phyloP scores from a whole-genome alignment of 768 basidiomycete genomes.

The Multifurca ochricompacta region DNA sequence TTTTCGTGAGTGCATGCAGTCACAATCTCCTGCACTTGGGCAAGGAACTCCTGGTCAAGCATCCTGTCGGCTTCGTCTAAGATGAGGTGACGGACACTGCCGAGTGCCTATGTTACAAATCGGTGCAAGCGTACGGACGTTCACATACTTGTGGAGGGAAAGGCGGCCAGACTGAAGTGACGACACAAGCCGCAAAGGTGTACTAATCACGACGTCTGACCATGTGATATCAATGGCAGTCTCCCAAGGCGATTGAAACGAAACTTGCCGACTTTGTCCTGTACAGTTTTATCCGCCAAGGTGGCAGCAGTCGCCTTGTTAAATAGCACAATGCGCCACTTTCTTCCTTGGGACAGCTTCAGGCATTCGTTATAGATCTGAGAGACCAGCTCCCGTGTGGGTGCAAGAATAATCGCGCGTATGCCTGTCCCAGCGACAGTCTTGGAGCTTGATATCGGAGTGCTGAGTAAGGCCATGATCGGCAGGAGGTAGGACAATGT shows the following conservation, averaged over 20 bases:
- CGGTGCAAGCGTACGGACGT: not conserved
- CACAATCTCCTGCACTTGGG: slow-evolving; percentile 83
- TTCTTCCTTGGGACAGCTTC: slow-evolving; percentile 71
- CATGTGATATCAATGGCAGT: slow-evolving; percentile 2
- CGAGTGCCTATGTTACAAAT: slow-evolving; percentile 10
- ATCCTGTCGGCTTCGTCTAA: slow-evolving; percentile 91
- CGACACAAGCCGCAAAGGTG: slow-evolving; percentile 81
- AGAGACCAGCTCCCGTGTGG: slow-evolving; percentile 91
- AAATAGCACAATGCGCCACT: slow-evolving; percentile 76
- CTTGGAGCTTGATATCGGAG: slow-evolving; percentile 46
- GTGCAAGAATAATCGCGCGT: slow-evolving; percentile 76
- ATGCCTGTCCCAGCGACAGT: slow-evolving; percentile 46
- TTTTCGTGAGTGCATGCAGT: slow-evolving; percentile 60
- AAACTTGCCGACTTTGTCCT: slow-evolving; percentile 67
- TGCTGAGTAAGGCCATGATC: slow-evolving; percentile 51
- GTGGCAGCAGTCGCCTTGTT: slow-evolving; percentile 87
- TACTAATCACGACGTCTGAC: slow-evolving; percentile 87
- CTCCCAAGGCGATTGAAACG: not conserved
- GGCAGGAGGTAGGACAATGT: slow-evolving; percentile 90
- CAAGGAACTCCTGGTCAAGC: slow-evolving; percentile 80
- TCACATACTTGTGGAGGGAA: slow-evolving; percentile 62
- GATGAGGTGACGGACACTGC: slow-evolving; percentile 76
- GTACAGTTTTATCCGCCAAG: slow-evolving; percentile 59
- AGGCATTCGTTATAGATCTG: slow-evolving; percentile 91
- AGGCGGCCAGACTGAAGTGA: slow-evolving; percentile 63